A percentile compares a stretch with the other conserved stretches of the same genome.
Conservation (phyloP, 768 basidiomycete species). For the Megacollybia marginata region DNA sequence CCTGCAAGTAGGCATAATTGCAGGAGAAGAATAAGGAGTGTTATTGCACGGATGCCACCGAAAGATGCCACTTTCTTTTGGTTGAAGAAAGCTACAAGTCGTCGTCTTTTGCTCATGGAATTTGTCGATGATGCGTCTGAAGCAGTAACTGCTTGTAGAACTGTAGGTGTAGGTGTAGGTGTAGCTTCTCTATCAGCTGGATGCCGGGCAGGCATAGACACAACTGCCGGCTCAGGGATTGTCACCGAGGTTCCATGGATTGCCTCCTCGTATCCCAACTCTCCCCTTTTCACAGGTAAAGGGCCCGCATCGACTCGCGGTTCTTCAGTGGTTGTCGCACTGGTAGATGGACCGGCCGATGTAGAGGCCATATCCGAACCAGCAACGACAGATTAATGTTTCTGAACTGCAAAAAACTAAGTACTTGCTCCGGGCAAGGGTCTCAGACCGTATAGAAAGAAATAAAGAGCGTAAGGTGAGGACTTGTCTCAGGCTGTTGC, state of each 20-base stretch:
- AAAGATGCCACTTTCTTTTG: conserved; percentile 27
- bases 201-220: conserved; percentile 38
- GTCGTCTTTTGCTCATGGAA: conserved; percentile 18
- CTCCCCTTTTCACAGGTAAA: conserved; percentile 56
- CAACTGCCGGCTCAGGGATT: conserved; percentile 12
- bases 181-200: conserved; percentile 35
- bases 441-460: not conserved
- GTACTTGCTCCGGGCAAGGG: conserved; percentile 39
- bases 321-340: conserved; percentile 15
- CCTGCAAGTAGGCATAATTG: conserved; percentile 36
- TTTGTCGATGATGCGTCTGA: conserved; percentile 16
- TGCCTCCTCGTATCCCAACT: conserved; percentile 53
- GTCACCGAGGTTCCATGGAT: conserved; percentile 18
- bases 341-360: conserved; percentile 10
- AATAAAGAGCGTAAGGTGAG: not conserved
- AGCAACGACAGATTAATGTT: too few relatives aligned
- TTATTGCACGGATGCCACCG: conserved; percentile 37
- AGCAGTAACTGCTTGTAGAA: conserved; percentile 12
- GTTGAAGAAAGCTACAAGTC: conserved; percentile 32
- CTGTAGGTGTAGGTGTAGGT: conserved; percentile 1
- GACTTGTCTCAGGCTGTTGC: not conserved
- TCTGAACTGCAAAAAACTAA: conserved; percentile 10
- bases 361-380: not conserved
- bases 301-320: conserved; percentile 48
- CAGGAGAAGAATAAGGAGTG: conserved; percentile 32